A percentile compares a stretch with the other conserved stretches of the same genome.
phyloP scores from a whole-genome alignment of 225 moss, liverwort and hornwort species.

The Polytrichum commune region DNA sequence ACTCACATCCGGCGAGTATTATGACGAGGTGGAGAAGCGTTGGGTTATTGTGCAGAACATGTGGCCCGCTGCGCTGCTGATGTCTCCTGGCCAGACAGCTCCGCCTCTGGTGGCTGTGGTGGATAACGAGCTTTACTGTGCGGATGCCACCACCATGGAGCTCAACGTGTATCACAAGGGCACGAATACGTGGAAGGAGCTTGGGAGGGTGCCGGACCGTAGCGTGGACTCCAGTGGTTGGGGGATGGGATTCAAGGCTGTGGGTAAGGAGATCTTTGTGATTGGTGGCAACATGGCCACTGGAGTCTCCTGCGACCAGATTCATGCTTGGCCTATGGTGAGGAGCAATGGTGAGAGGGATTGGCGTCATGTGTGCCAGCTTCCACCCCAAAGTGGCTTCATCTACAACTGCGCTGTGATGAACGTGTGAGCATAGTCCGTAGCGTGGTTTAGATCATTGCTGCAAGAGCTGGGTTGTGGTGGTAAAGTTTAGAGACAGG shows the following conservation, averaged over 20 bases:
- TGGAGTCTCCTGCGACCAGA: conserved; percentile 50
- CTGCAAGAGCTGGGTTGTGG: conserved; percentile 19
- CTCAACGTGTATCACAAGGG: conserved; percentile 62
- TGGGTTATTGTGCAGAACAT: conserved; percentile 76
- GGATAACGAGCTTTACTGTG: conserved; percentile 63
- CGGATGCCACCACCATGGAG: conserved; percentile 69
- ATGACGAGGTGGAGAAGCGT: conserved; percentile 49
- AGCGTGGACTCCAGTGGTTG: conserved; percentile 66
- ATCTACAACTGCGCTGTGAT: conserved; percentile 83
- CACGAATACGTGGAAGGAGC: conserved; percentile 54
- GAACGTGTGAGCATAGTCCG: conserved; percentile 48
- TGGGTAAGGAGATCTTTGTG: conserved; percentile 65
- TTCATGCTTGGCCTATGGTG: conserved; percentile 67
- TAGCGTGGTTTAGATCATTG: conserved; percentile 25
- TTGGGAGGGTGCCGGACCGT: conserved; percentile 63
- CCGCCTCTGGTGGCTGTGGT: conserved; percentile 82
- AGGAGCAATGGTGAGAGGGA: conserved; percentile 29
- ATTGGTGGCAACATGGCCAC: conserved; percentile 58
- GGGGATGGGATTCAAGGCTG: conserved; percentile 77
- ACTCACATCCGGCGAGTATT: conserved; percentile 75
- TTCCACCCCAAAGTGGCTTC: conserved; percentile 57
- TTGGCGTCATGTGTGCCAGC: conserved; percentile 70
- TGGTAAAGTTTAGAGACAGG: conserved; percentile 20
- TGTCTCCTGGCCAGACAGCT: conserved; percentile 42
- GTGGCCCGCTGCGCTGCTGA: conserved; percentile 65